These are phyloP conservation scores for Circinella umbellata DNA, from an alignment of 371 early-diverging fungal genomes.

Conservation along the genomic window DNA sequence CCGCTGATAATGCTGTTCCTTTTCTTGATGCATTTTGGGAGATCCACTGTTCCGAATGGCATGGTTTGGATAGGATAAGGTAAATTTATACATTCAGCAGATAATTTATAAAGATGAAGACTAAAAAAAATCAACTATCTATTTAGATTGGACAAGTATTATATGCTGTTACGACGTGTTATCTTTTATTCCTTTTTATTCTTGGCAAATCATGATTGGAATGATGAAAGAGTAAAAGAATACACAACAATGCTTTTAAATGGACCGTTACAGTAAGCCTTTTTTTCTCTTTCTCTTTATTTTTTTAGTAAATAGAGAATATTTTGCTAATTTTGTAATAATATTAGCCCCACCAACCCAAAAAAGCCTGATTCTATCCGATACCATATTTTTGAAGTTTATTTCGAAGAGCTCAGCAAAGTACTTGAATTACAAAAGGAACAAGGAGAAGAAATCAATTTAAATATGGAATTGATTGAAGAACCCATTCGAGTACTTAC, in stretches of 20 bases:
- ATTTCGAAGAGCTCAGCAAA: conserved; percentile 80
- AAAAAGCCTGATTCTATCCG: conserved; percentile 78
- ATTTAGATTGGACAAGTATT: conserved; percentile 84
- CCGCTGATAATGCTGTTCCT: conserved; percentile 55
- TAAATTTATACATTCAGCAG: conserved; percentile 18
- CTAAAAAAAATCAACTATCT: not conserved
- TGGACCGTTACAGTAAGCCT: conserved; percentile 73
- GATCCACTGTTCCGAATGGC: conserved; percentile 85
- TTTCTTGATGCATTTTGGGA: conserved; percentile 86
- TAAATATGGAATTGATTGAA: conserved; percentile 59
- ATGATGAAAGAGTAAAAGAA: conserved; percentile 56
- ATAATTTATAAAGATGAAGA: not conserved
- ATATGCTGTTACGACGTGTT: conserved; percentile 79
- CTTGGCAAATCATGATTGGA: conserved; percentile 74
- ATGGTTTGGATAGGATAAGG: conserved; percentile 86
- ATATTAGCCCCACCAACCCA: conserved; percentile 58
- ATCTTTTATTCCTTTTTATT: conserved; percentile 70
- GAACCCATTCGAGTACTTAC: conserved; percentile 70
- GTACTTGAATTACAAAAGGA: conserved; percentile 54
- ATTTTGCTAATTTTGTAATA: too few species aligned
- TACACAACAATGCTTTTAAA: conserved; percentile 66
- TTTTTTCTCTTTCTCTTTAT: conserved; percentile 4
- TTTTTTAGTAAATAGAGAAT: not conserved
- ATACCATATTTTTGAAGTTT: conserved; percentile 83
- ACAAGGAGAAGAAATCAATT: conserved; percentile 30